phyloP scores from a whole-genome alignment of 345 rosid species.

The Eucalyptus marginata region DNA sequence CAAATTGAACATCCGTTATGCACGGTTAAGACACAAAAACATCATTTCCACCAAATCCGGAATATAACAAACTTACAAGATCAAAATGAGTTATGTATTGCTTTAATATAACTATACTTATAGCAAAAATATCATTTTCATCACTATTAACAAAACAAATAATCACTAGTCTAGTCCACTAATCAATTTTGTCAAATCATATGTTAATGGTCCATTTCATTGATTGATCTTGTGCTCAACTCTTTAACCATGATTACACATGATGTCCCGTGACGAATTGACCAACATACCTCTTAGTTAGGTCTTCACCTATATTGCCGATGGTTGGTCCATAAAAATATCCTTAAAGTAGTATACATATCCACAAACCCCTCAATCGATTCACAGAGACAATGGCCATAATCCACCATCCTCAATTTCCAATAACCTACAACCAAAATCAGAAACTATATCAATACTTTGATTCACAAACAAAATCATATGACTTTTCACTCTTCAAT shows the following conservation, averaged over 20 bases:
- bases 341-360: too few relatives aligned
- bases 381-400: too few relatives aligned
- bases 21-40: too few relatives aligned
- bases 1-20: too few relatives aligned
- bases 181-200: too few relatives aligned
- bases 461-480: not conserved
- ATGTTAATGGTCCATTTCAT: not conserved
- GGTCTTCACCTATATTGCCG: too few relatives aligned
- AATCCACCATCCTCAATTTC: not conserved
- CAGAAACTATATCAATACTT: not conserved
- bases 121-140: not conserved
- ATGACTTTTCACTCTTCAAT: not conserved
- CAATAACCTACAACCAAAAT: not conserved
- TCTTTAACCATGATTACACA: not conserved
- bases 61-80: not conserved
- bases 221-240: not conserved
- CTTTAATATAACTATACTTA: not conserved
- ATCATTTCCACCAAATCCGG: not conserved
- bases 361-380: too few relatives aligned
- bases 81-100: not conserved
- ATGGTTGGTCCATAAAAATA: too few relatives aligned
- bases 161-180: not conserved
- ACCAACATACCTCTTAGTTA: not conserved
- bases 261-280: fast-evolving
- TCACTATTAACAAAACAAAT: not conserved